Conservation (phyloP, 805 yeast species). For the Myxozyma neglecta region DNA sequence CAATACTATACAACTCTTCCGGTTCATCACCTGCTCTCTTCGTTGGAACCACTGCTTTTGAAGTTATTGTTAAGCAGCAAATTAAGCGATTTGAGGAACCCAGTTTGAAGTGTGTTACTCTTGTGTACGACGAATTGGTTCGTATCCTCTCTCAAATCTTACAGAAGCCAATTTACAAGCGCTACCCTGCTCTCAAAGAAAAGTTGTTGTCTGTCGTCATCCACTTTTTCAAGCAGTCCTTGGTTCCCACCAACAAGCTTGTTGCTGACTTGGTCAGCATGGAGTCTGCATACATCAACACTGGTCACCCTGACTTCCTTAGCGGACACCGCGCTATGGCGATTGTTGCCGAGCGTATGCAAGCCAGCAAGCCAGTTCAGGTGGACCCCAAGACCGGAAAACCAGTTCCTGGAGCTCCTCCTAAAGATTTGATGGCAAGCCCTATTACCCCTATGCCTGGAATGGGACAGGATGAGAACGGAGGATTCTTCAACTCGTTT, state of each 20-base stretch:
- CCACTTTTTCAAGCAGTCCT: slow-evolving; percentile 72
- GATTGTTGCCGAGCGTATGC: slow-evolving; percentile 83
- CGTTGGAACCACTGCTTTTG: slow-evolving; percentile 97
- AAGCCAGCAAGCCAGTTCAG: slow-evolving; percentile 68
- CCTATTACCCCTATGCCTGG: slow-evolving; percentile 25
- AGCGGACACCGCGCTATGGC: slow-evolving; percentile 95
- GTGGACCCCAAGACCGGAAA: slow-evolving; percentile 91
- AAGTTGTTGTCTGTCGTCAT: slow-evolving; percentile 78
- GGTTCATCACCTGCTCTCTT: slow-evolving; percentile 95
- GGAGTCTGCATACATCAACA: slow-evolving; percentile 92
- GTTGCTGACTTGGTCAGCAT: slow-evolving; percentile 79
- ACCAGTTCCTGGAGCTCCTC: slow-evolving; percentile 49
- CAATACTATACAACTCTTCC: slow-evolving; percentile 93
- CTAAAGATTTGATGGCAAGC: slow-evolving; percentile 29
- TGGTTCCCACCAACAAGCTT: slow-evolving; percentile 81
- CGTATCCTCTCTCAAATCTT: slow-evolving; percentile 84
- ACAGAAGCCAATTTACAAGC: slow-evolving; percentile 73
- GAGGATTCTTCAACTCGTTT: slow-evolving; percentile 94
- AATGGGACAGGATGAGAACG: slow-evolving; percentile 51
- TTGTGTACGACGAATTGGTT: slow-evolving; percentile 91
- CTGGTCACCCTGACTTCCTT: slow-evolving; percentile 95
- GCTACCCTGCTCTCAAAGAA: slow-evolving; percentile 90
- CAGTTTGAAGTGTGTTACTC: slow-evolving; percentile 77
- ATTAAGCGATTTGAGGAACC: slow-evolving; percentile 95
- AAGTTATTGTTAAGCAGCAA: slow-evolving; percentile 90